These are phyloP conservation scores for Orbilia ellipsospora DNA, from an alignment of 2,329 filamentous ascomycete genomes.

Conservation along the genomic window DNA sequence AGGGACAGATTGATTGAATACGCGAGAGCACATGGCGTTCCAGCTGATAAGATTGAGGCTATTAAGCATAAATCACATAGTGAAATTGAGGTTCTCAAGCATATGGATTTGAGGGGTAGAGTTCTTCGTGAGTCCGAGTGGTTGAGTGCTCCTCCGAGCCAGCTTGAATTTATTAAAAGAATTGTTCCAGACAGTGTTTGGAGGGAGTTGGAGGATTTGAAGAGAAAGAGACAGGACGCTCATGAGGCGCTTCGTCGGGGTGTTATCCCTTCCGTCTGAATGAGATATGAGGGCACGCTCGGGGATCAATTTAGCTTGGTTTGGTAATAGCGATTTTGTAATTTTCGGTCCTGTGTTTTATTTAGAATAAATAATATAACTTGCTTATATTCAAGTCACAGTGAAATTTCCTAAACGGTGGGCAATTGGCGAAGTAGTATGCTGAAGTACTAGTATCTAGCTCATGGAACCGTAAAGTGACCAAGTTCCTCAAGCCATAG, in stretches of 20 bases:
- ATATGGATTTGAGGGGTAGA: constrained; percentile 1
- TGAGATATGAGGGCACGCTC: background rate
- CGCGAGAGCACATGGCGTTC: constrained; percentile 5
- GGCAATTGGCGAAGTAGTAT: too few species aligned
- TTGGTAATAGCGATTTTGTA: background rate
- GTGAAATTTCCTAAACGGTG: too few species aligned
- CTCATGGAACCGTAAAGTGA: too few species aligned
- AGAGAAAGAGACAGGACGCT: background rate
- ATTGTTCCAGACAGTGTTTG: constrained; percentile 24
- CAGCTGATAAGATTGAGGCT: background rate
- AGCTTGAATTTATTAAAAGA: constrained; percentile 10
- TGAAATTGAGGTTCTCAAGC: constrained; percentile 12
- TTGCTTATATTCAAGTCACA: too few species aligned
- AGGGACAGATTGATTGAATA: constrained; percentile 10
- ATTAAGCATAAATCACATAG: constrained; percentile 6
- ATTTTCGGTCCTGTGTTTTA: background rate
- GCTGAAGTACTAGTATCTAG: too few species aligned
- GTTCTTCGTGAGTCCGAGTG: constrained; percentile 17
- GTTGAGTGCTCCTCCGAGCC: background rate
- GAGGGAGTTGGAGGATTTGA: constrained; percentile 15
- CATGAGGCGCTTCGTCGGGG: constrained; percentile 8
- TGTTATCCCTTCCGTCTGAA: background rate
- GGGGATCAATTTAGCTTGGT: background rate
- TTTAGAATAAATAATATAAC: too few species aligned
- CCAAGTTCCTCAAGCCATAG: too few species aligned